Conservation (phyloP, 129 eudicot genomes). For the Calendula officinalis region DNA sequence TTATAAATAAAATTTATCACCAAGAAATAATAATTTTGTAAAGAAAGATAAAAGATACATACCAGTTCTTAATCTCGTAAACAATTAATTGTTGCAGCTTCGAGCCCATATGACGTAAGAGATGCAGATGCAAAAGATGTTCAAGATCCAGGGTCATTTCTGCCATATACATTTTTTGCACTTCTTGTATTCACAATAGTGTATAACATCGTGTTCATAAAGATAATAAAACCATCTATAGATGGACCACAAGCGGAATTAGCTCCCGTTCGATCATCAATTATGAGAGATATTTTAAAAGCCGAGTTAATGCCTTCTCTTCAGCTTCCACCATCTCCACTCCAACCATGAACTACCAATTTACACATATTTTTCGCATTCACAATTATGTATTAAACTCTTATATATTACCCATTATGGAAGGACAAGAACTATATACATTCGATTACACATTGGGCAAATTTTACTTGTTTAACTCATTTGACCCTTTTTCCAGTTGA, state of each 20-base stretch:
- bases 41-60: too few relatives aligned
- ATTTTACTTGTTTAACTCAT: too few relatives aligned
- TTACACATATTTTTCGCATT: background rate
- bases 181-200: conserved; percentile 57
- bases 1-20: too few relatives aligned
- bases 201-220: conserved; percentile 48
- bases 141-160: conserved; percentile 37
- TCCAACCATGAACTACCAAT: conserved; percentile 9
- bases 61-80: too few relatives aligned
- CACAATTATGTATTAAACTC: too few relatives aligned
- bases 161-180: conserved; percentile 34
- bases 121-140: conserved; percentile 19
- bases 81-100: conserved; percentile 36
- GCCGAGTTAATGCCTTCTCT: conserved; percentile 22
- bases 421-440: too few relatives aligned
- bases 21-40: too few relatives aligned
- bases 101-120: conserved; percentile 24
- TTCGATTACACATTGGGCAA: too few relatives aligned
- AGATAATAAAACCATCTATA: conserved; percentile 54
- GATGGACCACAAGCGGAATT: conserved; percentile 48
- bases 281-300: conserved; percentile 29
- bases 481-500: too few relatives aligned
- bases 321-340: conserved; percentile 12
- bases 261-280: conserved; percentile 26
- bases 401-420: too few relatives aligned